phyloP scores from a whole-genome alignment of 2,329 filamentous ascomycete species.

The Aspergillus pseudoglaucus region DNA sequence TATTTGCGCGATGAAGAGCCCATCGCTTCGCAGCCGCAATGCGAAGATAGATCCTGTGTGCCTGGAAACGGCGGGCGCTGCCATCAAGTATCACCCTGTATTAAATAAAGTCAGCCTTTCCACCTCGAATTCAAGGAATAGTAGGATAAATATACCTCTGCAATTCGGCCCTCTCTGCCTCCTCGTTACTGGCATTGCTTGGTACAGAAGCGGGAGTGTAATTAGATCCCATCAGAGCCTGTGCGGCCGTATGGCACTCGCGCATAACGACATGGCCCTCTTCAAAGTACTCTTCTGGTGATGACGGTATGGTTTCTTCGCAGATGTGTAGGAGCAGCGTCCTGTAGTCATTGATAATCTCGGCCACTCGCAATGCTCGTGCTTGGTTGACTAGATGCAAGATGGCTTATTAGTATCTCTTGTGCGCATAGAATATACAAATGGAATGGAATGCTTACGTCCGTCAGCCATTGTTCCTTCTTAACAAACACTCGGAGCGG shows the following conservation, averaged over 20 bases:
- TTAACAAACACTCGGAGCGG: neutral
- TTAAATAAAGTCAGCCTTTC: neutral
- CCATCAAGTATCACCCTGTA: conserved; percentile 55
- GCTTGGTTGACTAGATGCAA: conserved; percentile 53
- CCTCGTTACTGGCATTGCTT: conserved; percentile 40
- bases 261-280: conserved; percentile 54
- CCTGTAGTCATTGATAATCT: conserved; percentile 60
- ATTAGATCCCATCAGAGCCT: conserved; percentile 47
- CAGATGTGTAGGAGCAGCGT: conserved; percentile 55
- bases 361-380: conserved; percentile 55
- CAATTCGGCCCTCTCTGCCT: conserved; percentile 52
- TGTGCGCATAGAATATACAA: too few relatives aligned
- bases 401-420: neutral
- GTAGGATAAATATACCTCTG: conserved; percentile 39
- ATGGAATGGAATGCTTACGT: conserved; percentile 37
- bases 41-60: conserved; percentile 55
- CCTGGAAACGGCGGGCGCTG: conserved; percentile 54
- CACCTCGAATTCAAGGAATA: neutral
- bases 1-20: conserved; percentile 48
- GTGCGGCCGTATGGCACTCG: conserved; percentile 50
- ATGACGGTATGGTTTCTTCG: conserved; percentile 46
- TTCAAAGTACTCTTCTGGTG: conserved; percentile 51
- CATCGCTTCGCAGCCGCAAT: conserved; percentile 54
- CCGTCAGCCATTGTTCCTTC: conserved; percentile 47
- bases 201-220: conserved; percentile 42